A percentile compares a stretch with the other conserved stretches of the same genome.
phyloP scores from a whole-genome alignment of 1,284 basidiomycete species.

The Moniliophthora roreri region DNA sequence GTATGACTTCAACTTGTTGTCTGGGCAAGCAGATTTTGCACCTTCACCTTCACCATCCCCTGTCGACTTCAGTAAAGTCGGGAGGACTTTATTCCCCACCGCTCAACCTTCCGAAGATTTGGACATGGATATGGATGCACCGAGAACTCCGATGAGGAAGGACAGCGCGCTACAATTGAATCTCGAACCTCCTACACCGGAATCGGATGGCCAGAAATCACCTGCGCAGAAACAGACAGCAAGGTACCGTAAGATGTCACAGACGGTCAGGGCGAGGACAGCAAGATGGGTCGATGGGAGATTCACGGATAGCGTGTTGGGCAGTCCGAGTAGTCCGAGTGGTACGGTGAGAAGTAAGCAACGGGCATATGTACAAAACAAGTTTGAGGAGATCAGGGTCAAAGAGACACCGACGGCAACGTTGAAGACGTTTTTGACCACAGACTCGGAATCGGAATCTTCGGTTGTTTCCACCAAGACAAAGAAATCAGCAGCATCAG shows the following conservation, averaged over 20 bases:
- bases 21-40: conserved; percentile 32
- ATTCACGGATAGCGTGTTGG: conserved; percentile 33
- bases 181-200: conserved; percentile 38
- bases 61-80: neutral
- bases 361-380: neutral
- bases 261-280: conserved; percentile 53
- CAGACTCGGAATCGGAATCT: conserved; percentile 13
- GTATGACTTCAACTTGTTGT: conserved; percentile 36
- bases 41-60: conserved; percentile 36
- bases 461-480: conserved; percentile 15
- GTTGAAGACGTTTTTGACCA: too few relatives aligned
- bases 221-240: conserved; percentile 17
- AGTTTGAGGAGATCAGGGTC: conserved; percentile 5
- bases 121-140: conserved; percentile 11
- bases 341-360: neutral
- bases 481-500: conserved; percentile 11
- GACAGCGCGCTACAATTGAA: conserved; percentile 29
- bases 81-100: neutral
- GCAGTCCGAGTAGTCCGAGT: conserved; percentile 11
- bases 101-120: neutral
- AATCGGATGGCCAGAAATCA: conserved; percentile 2
- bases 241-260: conserved; percentile 46
- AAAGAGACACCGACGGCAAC: too few relatives aligned
- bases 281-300: conserved; percentile 54
- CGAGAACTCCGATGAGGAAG: conserved; percentile 19